Base-by-base conservation (phyloP, 1,284 basidiomycete species). In the Pyrrhoderma noxium region DNA sequence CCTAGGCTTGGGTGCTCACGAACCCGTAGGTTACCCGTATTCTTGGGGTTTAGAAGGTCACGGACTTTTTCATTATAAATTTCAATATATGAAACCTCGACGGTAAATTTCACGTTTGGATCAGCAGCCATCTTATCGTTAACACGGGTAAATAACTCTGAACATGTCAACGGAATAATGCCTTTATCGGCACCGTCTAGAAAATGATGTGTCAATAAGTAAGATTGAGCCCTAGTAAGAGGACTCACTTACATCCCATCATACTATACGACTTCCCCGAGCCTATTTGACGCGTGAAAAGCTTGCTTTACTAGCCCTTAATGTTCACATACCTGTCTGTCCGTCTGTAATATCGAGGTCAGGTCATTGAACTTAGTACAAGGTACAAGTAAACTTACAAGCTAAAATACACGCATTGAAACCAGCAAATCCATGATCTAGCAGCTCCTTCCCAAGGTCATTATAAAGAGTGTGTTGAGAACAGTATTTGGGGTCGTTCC, bases 51-150 rank as follows among this genome's bases (percentile, higher is more conserved):
- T 58, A 99, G 76, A 55, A 99, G 75, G 67, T 99, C 95, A 54
- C 93, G 87, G 22, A 97, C 93, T 75, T 98, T 98, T 73, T 99
- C 95, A 65, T 97, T 96, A 72, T 97, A 97, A 59, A 97, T 97
- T 82, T 95, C 92, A 57, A 98, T 98, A 65, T 97, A 98, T 8
- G 94, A 98, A 18, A 97, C 95, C 70, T 99, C 93, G 43, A 97
- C 93, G 3, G 85, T 86, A 64, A 94, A 93, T 53, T 74, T 79
- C 52, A 93, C 64, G 61, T 87, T 82, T 3, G 82, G 67, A 61
- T 95, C 89, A 45, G 63, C 65, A 0, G 72, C 70, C 59, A 69
- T 79, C 70, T 89, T 89, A 38, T 75, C 65, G 42, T 76, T 77
- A 43, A 95, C 88, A 56, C 93, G 83, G 54, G 81, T 75, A 67